Evolutionary conservation across 2,329 filamentous ascomycete genomes (phyloP), one percentile per base, ranked within the genome.

Genomic region (Zasmidium cellare): DNA sequence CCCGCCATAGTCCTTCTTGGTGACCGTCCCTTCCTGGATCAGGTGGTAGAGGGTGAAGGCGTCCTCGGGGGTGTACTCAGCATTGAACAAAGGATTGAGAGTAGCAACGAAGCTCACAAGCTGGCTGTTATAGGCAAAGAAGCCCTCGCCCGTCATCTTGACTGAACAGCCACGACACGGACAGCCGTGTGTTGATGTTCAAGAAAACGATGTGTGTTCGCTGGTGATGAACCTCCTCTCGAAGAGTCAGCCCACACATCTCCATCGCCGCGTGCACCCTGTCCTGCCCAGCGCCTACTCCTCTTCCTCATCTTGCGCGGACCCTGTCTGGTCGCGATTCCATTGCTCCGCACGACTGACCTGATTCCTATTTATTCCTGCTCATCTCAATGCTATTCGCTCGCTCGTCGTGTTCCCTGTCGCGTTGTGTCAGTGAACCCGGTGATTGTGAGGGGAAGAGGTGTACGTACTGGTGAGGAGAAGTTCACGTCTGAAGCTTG

Each of bases 31-130:
- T 51, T 66, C 59, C 51, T 67, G 63, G 49, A 68, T 63, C 46
- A 67, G 63, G 51, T 70, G 67, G 53, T 70, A 70, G 48, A 70
- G 62, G 35, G 67, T 66, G 56, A 70, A 70, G 20, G 66, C 67
- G 56, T 70, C 67, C 67, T 70, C 57, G 59, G 61, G 61, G 50
- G 52, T 52, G 54, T 53, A 65, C 50, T 65, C 56, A 65, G 63
- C 57, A 52, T 56, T 54, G 50, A 52, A 51, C 48, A 60, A 51
- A 44, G 55, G 57, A 12, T 56, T 55, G 35, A 60, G 49, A n/a
- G 52, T 23, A 45, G 58, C 54, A 54, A 65, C 55, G 46, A 58
- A 53, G 56, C 63, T 63, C 59, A 65, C 63, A 60, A 65, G 63
- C 56, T 65, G 61, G 55, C 51, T 52, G 51, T 65, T 63, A 55